Percentiles rank a stretch among this genome's conserved stretches.
Conservation (phyloP, 768 basidiomycete genomes). For the Boletus pseudopeckii region DNA sequence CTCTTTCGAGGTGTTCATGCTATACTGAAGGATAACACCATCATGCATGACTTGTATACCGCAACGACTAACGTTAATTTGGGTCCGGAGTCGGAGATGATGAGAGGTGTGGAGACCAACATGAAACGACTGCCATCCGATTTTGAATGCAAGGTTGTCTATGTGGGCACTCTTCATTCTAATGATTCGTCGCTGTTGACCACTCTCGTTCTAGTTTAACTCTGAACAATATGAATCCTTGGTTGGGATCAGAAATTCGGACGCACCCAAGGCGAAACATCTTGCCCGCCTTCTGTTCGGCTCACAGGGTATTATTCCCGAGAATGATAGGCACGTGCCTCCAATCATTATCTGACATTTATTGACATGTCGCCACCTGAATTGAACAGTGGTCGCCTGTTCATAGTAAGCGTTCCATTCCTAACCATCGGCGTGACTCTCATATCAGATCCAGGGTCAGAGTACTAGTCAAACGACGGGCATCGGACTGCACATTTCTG, state of each 20-base stretch:
- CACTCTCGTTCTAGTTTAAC: constrained; percentile 6
- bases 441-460: constrained; percentile 57
- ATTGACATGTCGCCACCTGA: neutral
- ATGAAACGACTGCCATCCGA: constrained; percentile 9
- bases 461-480: constrained; percentile 91
- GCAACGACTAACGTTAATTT: constrained; percentile 2
- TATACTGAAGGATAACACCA: neutral
- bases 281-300: neutral
- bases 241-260: neutral
- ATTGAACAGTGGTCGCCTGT: constrained; percentile 10
- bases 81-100: constrained; percentile 2
- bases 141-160: constrained; percentile 9
- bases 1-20: neutral
- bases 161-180: neutral
- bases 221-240: constrained; percentile 1
- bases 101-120: constrained; percentile 3
- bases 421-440: neutral
- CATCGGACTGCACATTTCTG: constrained; percentile 56
- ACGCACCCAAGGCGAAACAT: neutral
- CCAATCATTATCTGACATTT: neutral
- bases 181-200: neutral
- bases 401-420: constrained; percentile 5
- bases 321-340: neutral
- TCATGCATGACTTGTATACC: constrained; percentile 13
- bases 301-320: constrained; percentile 5